phyloP scores from a whole-genome alignment of 441 rosid species.

The Mallotus repandus region DNA sequence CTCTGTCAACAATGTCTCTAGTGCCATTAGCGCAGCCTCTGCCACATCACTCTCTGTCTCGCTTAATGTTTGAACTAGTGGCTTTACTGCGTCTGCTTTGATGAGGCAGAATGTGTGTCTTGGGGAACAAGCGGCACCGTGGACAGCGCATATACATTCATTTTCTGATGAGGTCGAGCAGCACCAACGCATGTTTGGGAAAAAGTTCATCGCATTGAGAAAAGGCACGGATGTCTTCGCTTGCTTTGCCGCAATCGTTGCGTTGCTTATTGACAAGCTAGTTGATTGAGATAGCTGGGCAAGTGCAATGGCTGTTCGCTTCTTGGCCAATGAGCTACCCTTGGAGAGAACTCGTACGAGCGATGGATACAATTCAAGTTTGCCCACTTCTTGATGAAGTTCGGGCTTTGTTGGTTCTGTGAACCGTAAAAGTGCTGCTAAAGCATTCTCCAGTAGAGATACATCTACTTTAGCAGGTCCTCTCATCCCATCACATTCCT shows the following conservation, averaged over 20 bases:
- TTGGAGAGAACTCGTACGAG: slow-evolving; percentile 44
- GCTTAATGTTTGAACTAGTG: slow-evolving; percentile 41
- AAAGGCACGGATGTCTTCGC: slow-evolving; percentile 19
- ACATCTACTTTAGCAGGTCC: slow-evolving; percentile 20
- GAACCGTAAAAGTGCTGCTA: slow-evolving; percentile 49
- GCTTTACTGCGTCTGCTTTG: slow-evolving; percentile 52
- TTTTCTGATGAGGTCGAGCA: slow-evolving; percentile 32
- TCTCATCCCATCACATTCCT: slow-evolving; percentile 23
- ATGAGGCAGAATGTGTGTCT: slow-evolving; percentile 51
- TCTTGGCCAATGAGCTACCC: slow-evolving; percentile 47
- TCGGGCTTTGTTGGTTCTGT: slow-evolving; percentile 53
- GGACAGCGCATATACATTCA: slow-evolving; percentile 35
- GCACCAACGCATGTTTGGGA: slow-evolving; percentile 39
- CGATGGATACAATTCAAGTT: slow-evolving; percentile 42
- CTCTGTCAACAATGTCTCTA: slow-evolving; percentile 48
- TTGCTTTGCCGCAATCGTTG: slow-evolving; percentile 18
- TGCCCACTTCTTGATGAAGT: slow-evolving; percentile 46
- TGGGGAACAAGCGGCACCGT: slow-evolving; percentile 46
- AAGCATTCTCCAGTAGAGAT: slow-evolving; percentile 45
- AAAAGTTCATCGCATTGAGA: slow-evolving; percentile 24
- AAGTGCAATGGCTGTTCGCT: slow-evolving; percentile 48
- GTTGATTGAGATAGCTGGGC: slow-evolving; percentile 48
- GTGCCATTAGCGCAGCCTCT: slow-evolving; percentile 55
- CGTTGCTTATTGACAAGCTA: slow-evolving; percentile 23
- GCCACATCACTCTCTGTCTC: slow-evolving; percentile 42